Evolutionary conservation across 495 filamentous ascomycete species (phyloP), one percentile per base, ranked within the genome.

Genomic region (Eremomyces bilateralis): DNA sequence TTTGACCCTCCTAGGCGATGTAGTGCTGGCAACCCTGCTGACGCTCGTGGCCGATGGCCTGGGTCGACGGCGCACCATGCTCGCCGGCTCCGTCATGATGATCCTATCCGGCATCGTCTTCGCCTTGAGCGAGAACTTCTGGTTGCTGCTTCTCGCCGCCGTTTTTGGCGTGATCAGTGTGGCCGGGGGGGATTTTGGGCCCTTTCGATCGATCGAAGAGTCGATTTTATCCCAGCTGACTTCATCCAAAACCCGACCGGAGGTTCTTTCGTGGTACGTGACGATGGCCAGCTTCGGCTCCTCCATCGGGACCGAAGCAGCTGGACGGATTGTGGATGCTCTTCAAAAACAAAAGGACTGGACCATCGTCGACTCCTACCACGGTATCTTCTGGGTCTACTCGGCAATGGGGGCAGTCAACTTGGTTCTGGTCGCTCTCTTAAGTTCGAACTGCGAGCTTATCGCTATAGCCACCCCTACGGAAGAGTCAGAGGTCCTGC

Each of bases 91-190:
- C 4, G 44, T 56, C 0, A 46, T 83, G 44, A 83, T 88, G 80
- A 55, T 60, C 3, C 53, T 54, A 0, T 71, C 69, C 35, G 81
- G 80, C 2, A 34, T 74, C 3, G 53, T 71, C 13, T 88, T 92
- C 52, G 73, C 68, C 0, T 17, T 73, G 2, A 63, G 53, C 34
- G 64, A 63, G 1, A 80, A 76, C 48, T 92, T 69, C 48, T 92
- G 78, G 79, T 50, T 76, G 4, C 54, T 85, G 38, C 58, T 90
- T 4, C 45, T 61, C 4, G 81, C 79, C 4, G 77, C 76, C 4
- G 64, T 90, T 22, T 45, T 85, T 29, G 81, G 81, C n/a, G 78
- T 90, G 24, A 81, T 88, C 31, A 82, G 74, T 56, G 73, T 77
- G 8, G 67, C 62, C 59, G 67, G 51, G 28, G 47, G 44, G 4